phyloP scores from a whole-genome alignment of 805 yeast genomes.

The Debaryomyces hansenii region DNA sequence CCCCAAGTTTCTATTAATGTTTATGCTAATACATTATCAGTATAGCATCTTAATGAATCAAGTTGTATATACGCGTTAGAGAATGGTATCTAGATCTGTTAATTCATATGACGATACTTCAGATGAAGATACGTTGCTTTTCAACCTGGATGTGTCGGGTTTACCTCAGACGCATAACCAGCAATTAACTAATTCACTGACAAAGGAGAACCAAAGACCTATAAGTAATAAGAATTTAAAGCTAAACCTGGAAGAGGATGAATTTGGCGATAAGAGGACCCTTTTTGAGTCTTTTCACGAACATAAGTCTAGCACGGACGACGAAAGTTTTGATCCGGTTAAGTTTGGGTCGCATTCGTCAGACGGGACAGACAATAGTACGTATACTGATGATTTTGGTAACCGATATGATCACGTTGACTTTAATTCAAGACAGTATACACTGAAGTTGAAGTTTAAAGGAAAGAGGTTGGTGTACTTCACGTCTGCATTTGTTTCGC shows the following conservation, averaged over 20 bases:
- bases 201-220: not conserved
- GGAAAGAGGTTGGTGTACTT: conserved; percentile 42
- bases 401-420: conserved; percentile 36
- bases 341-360: conserved; percentile 6
- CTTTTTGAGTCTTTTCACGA: conserved; percentile 8
- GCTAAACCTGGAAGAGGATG: conserved; percentile 1
- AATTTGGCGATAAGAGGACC: conserved; percentile 1
- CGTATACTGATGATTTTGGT: conserved; percentile 31
- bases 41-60: not conserved
- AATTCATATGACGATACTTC: not conserved
- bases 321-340: conserved; percentile 15
- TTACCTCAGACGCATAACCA: not conserved
- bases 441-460: conserved; percentile 31
- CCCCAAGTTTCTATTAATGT: not conserved
- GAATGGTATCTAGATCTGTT: conserved; percentile 1
- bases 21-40: no score
- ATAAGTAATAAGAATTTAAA: conserved; percentile 2
- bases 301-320: conserved; percentile 8
- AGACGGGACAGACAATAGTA: conserved; percentile 7
- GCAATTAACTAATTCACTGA: not conserved
- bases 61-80: not conserved
- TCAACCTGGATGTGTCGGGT: not conserved
- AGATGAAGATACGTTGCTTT: conserved; percentile 1
- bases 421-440: conserved; percentile 34
- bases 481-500: conserved; percentile 45